Conservation (phyloP, 495 filamentous ascomycete genomes). For the Entonaema liquescens region DNA sequence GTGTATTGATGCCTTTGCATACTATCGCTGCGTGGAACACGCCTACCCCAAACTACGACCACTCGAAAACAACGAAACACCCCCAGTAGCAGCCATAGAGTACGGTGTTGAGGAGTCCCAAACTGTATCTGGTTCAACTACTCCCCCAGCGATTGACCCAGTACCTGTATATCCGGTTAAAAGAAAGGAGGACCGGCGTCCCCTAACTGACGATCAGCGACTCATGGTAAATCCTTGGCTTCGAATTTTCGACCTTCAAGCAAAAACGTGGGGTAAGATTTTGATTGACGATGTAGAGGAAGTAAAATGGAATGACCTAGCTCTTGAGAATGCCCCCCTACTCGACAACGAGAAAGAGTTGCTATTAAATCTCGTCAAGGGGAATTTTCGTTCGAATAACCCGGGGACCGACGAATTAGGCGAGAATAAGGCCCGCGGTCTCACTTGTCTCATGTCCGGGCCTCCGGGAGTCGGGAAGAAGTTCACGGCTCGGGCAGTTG, state of each 20-base stretch:
- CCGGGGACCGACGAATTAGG: constrained; percentile 74
- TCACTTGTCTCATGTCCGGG: constrained; percentile 65
- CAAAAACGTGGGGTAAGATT: constrained; percentile 57
- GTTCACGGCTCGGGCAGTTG: constrained; percentile 61
- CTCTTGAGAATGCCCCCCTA: constrained; percentile 66
- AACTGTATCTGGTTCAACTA: neutral
- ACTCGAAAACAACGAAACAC: neutral
- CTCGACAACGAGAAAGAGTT: constrained; percentile 61
- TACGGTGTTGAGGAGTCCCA: no score
- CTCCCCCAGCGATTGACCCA: neutral
- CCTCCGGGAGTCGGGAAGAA: constrained; percentile 66
- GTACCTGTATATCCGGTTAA: no score
- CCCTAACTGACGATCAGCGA: constrained; percentile 54
- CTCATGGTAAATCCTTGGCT: constrained; percentile 53
- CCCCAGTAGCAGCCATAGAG: neutral
- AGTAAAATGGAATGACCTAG: constrained; percentile 61
- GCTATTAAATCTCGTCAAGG: constrained; percentile 61
- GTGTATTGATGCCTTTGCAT: constrained; percentile 39
- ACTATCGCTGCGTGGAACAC: constrained; percentile 20
- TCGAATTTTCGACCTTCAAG: constrained; percentile 54
- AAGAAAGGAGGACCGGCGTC: constrained; percentile 6
- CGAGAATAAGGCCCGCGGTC: constrained; percentile 62
- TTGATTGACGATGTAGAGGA: constrained; percentile 48
- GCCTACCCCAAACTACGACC: constrained; percentile 20
- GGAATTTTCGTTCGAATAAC: constrained; percentile 50